These are phyloP conservation scores for Neolentinus lepideus DNA, from an alignment of 1,284 basidiomycete species.

Conservation along the genomic window DNA sequence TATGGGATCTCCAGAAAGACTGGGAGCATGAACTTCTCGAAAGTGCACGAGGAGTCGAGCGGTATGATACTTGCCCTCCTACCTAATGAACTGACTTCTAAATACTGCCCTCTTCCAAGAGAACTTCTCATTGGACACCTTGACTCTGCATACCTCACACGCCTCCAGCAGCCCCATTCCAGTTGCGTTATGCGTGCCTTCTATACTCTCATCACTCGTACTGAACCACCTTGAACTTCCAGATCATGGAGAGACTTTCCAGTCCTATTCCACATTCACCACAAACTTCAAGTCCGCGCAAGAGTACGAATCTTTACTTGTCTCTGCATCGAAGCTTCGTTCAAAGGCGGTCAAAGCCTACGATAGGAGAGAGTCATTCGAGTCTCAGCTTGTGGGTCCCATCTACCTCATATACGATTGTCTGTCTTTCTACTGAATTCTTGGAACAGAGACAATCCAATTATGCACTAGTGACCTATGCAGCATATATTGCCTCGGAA, in stretches of 20 bases:
- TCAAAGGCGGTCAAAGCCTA: conserved; percentile 52
- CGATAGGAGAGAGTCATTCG: conserved; percentile 53
- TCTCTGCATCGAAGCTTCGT: conserved; percentile 68
- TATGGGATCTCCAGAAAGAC: conserved; percentile 70
- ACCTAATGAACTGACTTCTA: neutral
- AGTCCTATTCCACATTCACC: conserved; percentile 83
- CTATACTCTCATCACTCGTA: neutral
- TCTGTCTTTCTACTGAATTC: conserved; percentile 4
- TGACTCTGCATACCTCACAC: conserved; percentile 43
- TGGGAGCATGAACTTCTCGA: conserved; percentile 70
- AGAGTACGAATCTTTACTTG: conserved; percentile 71
- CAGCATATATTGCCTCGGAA: conserved; percentile 59
- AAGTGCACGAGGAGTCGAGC: conserved; percentile 33
- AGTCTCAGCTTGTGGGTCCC: conserved; percentile 41
- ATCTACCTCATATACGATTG: neutral
- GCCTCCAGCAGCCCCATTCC: conserved; percentile 64
- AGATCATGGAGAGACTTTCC: conserved; percentile 74
- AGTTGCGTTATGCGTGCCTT: conserved; percentile 32
- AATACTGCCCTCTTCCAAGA: neutral
- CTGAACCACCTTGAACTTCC: conserved; percentile 4
- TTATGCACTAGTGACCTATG: conserved; percentile 53
- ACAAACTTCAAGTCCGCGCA: conserved; percentile 65
- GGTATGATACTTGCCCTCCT: conserved; percentile 25
- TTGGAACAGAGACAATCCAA: conserved; percentile 34
- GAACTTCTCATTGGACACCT: conserved; percentile 31